Conservation (phyloP, 768 basidiomycete species). For the Fibroporia radiculosa region DNA sequence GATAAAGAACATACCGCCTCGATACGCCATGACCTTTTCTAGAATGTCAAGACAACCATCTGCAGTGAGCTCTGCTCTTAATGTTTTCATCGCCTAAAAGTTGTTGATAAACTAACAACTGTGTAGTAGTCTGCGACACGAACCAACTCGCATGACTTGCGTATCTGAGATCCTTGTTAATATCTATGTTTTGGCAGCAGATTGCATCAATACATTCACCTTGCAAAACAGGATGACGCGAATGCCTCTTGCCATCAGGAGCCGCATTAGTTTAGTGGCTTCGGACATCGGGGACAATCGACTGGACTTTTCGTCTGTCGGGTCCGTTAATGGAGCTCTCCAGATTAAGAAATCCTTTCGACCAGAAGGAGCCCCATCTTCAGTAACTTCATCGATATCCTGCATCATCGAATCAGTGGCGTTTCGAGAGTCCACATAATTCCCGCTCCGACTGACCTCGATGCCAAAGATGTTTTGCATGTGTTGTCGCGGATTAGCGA, state of each 20-base stretch:
- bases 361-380: constrained; percentile 81
- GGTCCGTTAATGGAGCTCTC: constrained; percentile 57
- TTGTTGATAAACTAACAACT: constrained; percentile 1
- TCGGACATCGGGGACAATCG: constrained; percentile 55
- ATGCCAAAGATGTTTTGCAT: constrained; percentile 76
- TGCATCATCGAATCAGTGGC: constrained; percentile 12
- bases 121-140: background rate
- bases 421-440: background rate
- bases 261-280: constrained; percentile 65
- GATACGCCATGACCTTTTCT: constrained; percentile 70
- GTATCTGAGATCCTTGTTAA: constrained; percentile 49
- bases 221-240: constrained; percentile 88
- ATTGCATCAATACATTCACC: constrained; percentile 28
- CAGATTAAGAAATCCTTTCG: constrained; percentile 76
- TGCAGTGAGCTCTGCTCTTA: constrained; percentile 61
- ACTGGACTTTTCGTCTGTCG: constrained; percentile 44
- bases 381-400: constrained; percentile 59
- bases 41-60: constrained; percentile 75
- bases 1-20: constrained; percentile 51
- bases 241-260: constrained; percentile 74
- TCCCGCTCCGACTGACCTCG: constrained; percentile 21
- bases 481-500: constrained; percentile 65
- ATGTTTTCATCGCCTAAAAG: constrained; percentile 66
- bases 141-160: constrained; percentile 78
- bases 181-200: background rate